Evolutionary conservation across 164 flowering plant species (phyloP).

Genomic region (Amborella trichopoda): DNA sequence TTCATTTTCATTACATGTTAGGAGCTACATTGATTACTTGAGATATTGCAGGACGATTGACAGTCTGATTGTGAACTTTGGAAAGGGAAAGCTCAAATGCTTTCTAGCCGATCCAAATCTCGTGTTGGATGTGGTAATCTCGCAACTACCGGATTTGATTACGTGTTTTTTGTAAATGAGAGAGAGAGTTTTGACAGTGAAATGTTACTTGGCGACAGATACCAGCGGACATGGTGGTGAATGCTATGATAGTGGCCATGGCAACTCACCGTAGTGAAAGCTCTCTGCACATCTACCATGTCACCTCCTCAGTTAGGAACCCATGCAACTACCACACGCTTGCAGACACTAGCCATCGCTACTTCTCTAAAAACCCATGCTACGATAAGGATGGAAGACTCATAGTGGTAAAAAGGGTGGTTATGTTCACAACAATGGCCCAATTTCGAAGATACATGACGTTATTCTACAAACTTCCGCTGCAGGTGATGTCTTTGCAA

Average conservation of each 20-base stretch:
- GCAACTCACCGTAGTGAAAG: constrained; percentile 29
- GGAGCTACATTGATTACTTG: background rate
- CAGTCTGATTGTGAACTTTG: constrained; percentile 39
- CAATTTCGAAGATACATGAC: constrained; percentile 42
- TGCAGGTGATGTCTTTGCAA: constrained; percentile 30
- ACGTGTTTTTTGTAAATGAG: too few species aligned
- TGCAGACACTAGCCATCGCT: constrained; percentile 12
- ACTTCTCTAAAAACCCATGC: constrained; percentile 43
- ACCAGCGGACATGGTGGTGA: constrained; percentile 88
- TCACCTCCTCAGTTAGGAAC: constrained; percentile 47
- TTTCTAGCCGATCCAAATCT: constrained; percentile 35
- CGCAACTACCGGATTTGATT: background rate
- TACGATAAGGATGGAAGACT: constrained; percentile 33
- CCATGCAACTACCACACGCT: constrained; percentile 14
- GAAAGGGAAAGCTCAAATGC: constrained; percentile 47
- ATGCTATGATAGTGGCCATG: constrained; percentile 50
- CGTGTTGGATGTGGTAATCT: constrained; percentile 34
- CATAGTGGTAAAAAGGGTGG: constrained; percentile 22
- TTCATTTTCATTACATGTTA: background rate
- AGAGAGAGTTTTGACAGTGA: background rate
- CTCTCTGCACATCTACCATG: constrained; percentile 29
- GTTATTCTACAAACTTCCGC: constrained; percentile 25
- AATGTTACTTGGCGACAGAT: too few species aligned
- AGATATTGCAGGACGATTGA: constrained; percentile 40
- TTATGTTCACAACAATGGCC: constrained; percentile 15